Conservation (phyloP, 2,329 filamentous ascomycete species). For the Tolypocladium nubicola region DNA sequence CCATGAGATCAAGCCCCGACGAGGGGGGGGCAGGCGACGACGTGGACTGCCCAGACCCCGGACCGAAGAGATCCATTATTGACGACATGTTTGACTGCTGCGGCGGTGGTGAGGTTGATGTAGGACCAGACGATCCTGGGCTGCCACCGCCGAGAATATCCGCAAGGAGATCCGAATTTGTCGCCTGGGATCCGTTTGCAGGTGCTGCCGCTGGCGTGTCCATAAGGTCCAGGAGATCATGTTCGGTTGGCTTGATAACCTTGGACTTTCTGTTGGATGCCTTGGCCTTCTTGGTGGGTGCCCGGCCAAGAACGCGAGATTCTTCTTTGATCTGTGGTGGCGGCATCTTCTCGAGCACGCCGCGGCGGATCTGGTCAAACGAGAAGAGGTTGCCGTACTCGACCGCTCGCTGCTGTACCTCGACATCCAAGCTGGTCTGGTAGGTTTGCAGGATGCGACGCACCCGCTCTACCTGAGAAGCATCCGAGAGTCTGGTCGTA, state of each 20-base stretch:
- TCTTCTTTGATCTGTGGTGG: conserved; percentile 94
- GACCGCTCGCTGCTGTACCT: conserved; percentile 90
- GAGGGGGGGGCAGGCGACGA: conserved; percentile 24
- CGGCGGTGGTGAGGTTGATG: conserved; percentile 33
- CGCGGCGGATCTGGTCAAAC: conserved; percentile 75
- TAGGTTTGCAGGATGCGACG: conserved; percentile 67
- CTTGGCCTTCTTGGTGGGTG: conserved; percentile 53
- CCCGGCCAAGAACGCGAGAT: conserved; percentile 78
- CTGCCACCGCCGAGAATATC: conserved; percentile 78
- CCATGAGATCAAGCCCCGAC: conserved; percentile 40
- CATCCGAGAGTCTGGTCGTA: conserved; percentile 74
- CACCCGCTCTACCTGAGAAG: conserved; percentile 77
- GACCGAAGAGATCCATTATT: conserved; percentile 84
- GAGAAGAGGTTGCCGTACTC: conserved; percentile 94
- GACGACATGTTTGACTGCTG: conserved; percentile 50
- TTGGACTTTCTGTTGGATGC: conserved; percentile 67
- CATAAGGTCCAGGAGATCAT: conserved; percentile 91
- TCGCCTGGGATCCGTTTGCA: conserved; percentile 40
- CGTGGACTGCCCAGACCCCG: conserved; percentile 27
- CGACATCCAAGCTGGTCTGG: conserved; percentile 82
- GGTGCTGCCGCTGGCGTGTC: conserved; percentile 52
- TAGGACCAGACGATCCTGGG: conserved; percentile 26
- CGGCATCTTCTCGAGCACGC: conserved; percentile 96
- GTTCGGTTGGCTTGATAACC: conserved; percentile 73
- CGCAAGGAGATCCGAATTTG: conserved; percentile 78